Evolutionary conservation across 1,284 basidiomycete genomes (phyloP).

Genomic region (Fomitiporia mediterranea): DNA sequence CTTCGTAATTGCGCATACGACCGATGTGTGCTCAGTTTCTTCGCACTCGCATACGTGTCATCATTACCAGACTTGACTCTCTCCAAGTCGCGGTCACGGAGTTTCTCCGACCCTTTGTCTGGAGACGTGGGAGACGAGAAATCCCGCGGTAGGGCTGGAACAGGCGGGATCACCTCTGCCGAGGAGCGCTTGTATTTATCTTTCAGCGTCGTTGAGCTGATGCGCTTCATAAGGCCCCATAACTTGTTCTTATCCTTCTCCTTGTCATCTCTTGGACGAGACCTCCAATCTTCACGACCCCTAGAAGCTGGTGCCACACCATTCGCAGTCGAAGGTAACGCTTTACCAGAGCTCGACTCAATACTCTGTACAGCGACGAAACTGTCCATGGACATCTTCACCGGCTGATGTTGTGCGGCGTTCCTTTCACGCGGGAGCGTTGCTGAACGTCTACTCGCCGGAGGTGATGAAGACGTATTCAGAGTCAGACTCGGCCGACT

Average conservation of each 20-base stretch:
- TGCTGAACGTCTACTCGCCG: constrained; percentile 27
- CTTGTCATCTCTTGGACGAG: neutral
- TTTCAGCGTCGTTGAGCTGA: constrained; percentile 58
- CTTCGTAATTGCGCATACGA: neutral
- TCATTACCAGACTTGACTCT: neutral
- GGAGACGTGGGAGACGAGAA: constrained; percentile 14
- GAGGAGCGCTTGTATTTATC: constrained; percentile 43
- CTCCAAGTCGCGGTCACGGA: neutral
- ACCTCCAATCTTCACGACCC: neutral
- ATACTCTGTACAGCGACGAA: constrained; percentile 23
- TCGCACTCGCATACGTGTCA: constrained; percentile 4
- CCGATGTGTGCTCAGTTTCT: neutral
- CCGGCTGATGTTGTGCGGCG: neutral
- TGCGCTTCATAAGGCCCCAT: constrained; percentile 65
- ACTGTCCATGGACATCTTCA: constrained; percentile 28
- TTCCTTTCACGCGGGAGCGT: constrained; percentile 21
- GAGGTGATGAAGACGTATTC: constrained; percentile 16
- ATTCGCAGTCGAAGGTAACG: constrained; percentile 14
- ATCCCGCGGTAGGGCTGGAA: constrained; percentile 52
- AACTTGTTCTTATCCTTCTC: constrained; percentile 28
- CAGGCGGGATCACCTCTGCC: constrained; percentile 39
- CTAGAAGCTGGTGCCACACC: neutral
- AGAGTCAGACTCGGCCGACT: constrained; percentile 31
- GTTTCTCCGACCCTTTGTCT: neutral
- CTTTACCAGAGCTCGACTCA: constrained; percentile 9